phyloP scores from a whole-genome alignment of 2,329 filamentous ascomycete genomes.

The Aspergillus intermedius region DNA sequence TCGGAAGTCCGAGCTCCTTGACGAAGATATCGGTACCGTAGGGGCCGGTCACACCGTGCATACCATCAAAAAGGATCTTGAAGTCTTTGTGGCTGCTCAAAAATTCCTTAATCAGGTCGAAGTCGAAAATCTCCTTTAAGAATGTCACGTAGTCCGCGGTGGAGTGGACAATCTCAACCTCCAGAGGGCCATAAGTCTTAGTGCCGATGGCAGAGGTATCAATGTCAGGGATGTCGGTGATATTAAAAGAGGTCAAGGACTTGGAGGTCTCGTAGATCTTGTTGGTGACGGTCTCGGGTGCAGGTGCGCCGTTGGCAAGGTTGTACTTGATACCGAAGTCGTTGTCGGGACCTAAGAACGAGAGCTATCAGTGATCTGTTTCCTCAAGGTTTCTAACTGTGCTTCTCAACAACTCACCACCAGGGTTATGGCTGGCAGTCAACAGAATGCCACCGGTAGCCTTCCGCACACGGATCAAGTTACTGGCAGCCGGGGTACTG shows the following conservation, averaged over 20 bases:
- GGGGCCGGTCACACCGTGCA: conserved; percentile 89
- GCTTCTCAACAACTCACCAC: conserved; percentile 56
- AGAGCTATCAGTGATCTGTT: neutral
- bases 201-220: conserved; percentile 78
- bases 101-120: conserved; percentile 90
- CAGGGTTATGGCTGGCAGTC: conserved; percentile 96
- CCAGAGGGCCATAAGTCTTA: conserved; percentile 74
- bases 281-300: conserved; percentile 93
- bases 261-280: conserved; percentile 95
- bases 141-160: conserved; percentile 86
- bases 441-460: conserved; percentile 94
- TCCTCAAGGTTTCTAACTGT: too few relatives aligned
- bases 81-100: conserved; percentile 81
- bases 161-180: conserved; percentile 94
- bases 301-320: conserved; percentile 88
- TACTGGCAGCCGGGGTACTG: conserved; percentile 91
- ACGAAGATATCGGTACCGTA: conserved; percentile 95
- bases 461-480: conserved; percentile 89
- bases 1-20: conserved; percentile 77
- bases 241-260: conserved; percentile 84
- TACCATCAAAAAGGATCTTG: conserved; percentile 92
- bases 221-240: conserved; percentile 76
- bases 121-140: conserved; percentile 99
- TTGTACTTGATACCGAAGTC: conserved; percentile 99
- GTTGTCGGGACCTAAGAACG: conserved; percentile 65